Base-by-base conservation (phyloP, 2,329 filamentous ascomycete species). In the Pezicula carpinea region DNA sequence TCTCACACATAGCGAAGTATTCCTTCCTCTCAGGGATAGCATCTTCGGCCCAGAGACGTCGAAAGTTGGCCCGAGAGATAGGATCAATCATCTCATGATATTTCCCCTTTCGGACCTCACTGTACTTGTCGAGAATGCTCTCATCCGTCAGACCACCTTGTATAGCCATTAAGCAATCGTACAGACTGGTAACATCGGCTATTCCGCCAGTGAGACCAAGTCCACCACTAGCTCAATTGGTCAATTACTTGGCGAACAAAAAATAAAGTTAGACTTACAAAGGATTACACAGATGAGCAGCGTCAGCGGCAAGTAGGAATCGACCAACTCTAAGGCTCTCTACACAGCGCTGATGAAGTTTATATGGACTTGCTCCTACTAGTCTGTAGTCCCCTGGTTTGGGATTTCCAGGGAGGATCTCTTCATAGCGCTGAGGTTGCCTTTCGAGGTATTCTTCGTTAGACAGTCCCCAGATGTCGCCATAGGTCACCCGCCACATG, bases 181-280 rank as follows among this genome's bases (percentile, higher is more conserved):
- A 79, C 5, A 85, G 69, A 1, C 77, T 77, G 8, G 77, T 79
- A 3, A 82, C 71, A 52, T 84, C 81, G 15, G 79, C 77, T 48
- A 85, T 80, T 0, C 81, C 81, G 6, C 80, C 80, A 0, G 79
- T 83, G 39, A 84, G 73, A 2, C 81, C 81, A 17, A 83, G 66
- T 1, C 81, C 81, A 39, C 81, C 81, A 64, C 38, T 39, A 8
- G 8, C 14, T 23, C 17, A 39, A 19, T 3, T 26, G 4, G 23
- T 26, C 6, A 23, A 39, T 39, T 21, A 22, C 5, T 19, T 39
- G 3, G 21, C 21, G 6, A 14, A n/a, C 8, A 19, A 2, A 7
- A 23, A 10, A 10, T 3, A 14, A 39, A 7, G 14, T 7, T 17
- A 67, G 50, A 60, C 40, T 43, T 31, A 43, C 40, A 72, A 73